Base-by-base conservation (phyloP, 257 asterid species). In the Fraxinus anomala region DNA sequence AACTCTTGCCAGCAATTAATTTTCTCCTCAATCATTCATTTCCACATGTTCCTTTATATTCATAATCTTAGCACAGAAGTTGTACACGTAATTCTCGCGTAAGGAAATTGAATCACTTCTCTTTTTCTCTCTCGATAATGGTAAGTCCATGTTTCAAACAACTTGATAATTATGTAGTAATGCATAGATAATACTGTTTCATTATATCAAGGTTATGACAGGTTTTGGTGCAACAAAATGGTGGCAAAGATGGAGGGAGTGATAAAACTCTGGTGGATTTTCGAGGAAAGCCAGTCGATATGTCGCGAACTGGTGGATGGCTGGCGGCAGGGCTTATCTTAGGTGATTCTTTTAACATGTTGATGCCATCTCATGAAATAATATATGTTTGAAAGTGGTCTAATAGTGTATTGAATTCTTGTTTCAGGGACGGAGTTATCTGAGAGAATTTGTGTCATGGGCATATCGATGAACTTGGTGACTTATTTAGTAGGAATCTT, bases 361-460 rank as follows among this genome's bases (percentile, higher is more conserved):
- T 28, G 23, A 2, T 3, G 24, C 2, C 14, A 30, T 33, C 10
- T 30, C 1, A 1, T 11, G 51, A 4, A 33, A 17, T 49, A 26
- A 36, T 5, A 7, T 8, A 8, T 34, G 42, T 17, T 28, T 74
- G 1, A 13, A 5, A 54, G 3, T 63, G 33, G 30, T n/a, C 30
- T 56, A 4, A 59, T n/a, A 9, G 11, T 76, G 6, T 67, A 65
- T 40, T 72, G 7, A 1, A 76, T 39, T 11, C n/a, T 56, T 3
- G 26, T 33, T 56, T 1, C 54, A 93, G 98, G 96, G 14, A 88
- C 97, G 13, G 98, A 94, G 87, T 84, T 94, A 61, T 94, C 98
- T 0, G 98, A 94, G 76, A 86, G 98, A 89, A 83, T 94, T 1
- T 88, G 93, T 63, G 98, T 92, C 74, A 93, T 93, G 92, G 98